Evolutionary conservation across 192 early-diverging fungal species (phyloP), one percentile per base, ranked within the genome.

Genomic region (Coemansia aciculifera): DNA sequence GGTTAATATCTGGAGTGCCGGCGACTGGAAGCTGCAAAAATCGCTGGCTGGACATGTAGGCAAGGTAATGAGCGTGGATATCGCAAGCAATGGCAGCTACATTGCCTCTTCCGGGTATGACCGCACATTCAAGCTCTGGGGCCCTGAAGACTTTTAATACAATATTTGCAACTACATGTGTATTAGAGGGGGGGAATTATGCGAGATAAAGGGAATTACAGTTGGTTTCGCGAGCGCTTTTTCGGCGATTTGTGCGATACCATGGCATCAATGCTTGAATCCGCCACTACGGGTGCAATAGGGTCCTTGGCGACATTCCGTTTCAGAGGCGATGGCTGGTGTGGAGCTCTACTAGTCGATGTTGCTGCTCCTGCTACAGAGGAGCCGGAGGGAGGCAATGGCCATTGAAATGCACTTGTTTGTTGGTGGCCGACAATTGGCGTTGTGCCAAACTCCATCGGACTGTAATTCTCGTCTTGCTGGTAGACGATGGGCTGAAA

Each of bases 61-160:
- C 62, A 96, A 94, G 72, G 92, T 99, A 1, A 93, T 93, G 86
- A 83, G 90, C 51, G 79, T 94, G 13, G 97, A 99, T 78, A 83
- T 98, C 27, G 89, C 63, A 3, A 19, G 71, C 75, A 89, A 99
- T 79, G 91, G 93, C 38, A 83, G 86, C 61, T 96, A 87, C 69
- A 88, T 99, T 74, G 94, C 86, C 1, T 95, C 95, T 4, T 81
- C 90, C 43, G 91, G 91, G 11, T 96, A 89, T 66, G 97, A 99
- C 76, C 88, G 95, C 38, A 97, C 97, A 0, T 97, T 98, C 78
- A 99, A 99, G 79, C 84, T 99, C 12, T 97, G 89, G 89, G 84
- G 83, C 43, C 74, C 86, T 6, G 90, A 91, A 38, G 73, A 86
- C 44, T 54, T 76, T 60, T 60, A 32, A 23, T 9, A 34, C 19